phyloP scores from a whole-genome alignment of 1,284 basidiomycete genomes.

The Leccinum solheimii region DNA sequence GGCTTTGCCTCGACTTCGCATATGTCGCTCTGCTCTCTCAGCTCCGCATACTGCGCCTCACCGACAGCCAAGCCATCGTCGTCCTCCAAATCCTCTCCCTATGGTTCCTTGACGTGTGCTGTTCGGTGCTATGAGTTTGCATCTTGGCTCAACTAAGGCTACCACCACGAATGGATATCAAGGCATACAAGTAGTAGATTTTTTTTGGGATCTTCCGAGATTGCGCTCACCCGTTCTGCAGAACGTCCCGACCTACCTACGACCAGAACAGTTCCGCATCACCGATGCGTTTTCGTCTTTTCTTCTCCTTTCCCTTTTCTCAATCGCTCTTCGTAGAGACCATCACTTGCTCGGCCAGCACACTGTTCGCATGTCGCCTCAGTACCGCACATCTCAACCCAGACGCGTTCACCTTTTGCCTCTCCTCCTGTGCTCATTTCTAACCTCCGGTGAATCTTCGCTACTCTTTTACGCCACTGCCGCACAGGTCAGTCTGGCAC shows the following conservation, averaged over 20 bases:
- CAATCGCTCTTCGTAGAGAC: slow-evolving; percentile 29
- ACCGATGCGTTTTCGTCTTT: slow-evolving; percentile 34
- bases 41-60: slow-evolving; percentile 77
- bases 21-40: slow-evolving; percentile 45
- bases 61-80: slow-evolving; percentile 65
- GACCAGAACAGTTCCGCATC: slow-evolving; percentile 46
- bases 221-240: slow-evolving; percentile 21
- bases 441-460: slow-evolving; percentile 71
- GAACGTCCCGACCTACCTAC: slow-evolving; percentile 42
- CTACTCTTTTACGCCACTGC: slow-evolving; percentile 70
- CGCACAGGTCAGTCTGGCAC: slow-evolving; percentile 25
- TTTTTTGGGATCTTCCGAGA: background rate
- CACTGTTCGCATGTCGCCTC: slow-evolving; percentile 88
- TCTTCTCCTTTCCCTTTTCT: slow-evolving; percentile 36
- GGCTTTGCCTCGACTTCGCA: slow-evolving; percentile 67
- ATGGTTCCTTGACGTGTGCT: slow-evolving; percentile 64
- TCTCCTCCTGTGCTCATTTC: slow-evolving; percentile 72
- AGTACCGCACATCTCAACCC: slow-evolving; percentile 85
- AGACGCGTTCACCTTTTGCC: slow-evolving; percentile 65
- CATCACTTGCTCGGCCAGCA: slow-evolving; percentile 82
- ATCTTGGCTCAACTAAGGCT: slow-evolving; percentile 32
- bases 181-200: slow-evolving; percentile 31
- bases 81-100: slow-evolving; percentile 57
- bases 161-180: slow-evolving; percentile 25
- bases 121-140: slow-evolving; percentile 67